phyloP scores from a whole-genome alignment of 176 grass and related monocot genomes.

The Aegilops longissima region DNA sequence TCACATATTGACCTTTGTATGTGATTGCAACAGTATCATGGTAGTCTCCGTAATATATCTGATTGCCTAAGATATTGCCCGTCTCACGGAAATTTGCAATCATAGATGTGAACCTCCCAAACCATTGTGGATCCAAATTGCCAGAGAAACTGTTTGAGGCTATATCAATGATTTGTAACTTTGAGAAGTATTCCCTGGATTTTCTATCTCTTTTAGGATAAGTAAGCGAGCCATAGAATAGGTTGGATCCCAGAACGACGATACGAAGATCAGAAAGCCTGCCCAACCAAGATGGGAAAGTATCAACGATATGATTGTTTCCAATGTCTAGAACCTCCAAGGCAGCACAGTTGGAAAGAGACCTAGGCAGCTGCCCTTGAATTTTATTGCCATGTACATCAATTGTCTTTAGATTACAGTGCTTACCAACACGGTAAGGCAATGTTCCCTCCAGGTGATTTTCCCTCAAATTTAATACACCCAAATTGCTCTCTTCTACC shows the following conservation, averaged over 20 bases:
- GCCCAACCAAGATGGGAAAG: constrained; percentile 21
- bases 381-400: constrained; percentile 25
- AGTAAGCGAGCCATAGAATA: constrained; percentile 19
- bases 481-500: neutral
- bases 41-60: neutral
- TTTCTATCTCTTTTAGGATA: neutral
- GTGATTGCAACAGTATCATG: neutral
- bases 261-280: constrained; percentile 7
- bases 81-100: neutral
- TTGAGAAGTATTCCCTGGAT: neutral
- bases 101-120: neutral
- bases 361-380: constrained; percentile 5
- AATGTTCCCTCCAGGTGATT: constrained; percentile 12
- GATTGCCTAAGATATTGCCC: neutral
- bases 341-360: neutral
- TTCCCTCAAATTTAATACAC: neutral
- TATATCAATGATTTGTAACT: constrained; percentile 34
- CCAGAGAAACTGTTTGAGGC: constrained; percentile 35
- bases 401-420: neutral
- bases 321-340: constrained; percentile 37
- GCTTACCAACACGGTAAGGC: neutral
- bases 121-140: neutral
- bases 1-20: neutral
- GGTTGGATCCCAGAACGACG: constrained; percentile 36
- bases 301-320: constrained; percentile 20